phyloP scores from a whole-genome alignment of 208 protist genomes.

The Trypanosoma grayi region DNA sequence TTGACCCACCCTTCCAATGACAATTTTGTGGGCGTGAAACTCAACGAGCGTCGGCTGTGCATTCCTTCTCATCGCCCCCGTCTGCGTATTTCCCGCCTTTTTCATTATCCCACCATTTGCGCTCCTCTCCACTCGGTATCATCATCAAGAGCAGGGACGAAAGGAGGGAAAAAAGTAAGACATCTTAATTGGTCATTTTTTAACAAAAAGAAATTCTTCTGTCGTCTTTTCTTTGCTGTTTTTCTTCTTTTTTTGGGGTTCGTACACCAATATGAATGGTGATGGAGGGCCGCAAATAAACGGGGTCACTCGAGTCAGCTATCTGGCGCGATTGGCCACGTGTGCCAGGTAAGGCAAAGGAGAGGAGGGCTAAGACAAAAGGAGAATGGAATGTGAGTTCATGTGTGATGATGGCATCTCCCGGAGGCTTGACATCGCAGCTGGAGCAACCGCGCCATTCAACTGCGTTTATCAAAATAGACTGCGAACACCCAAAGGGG shows the following conservation, averaged over 20 bases:
- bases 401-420: conserved; percentile 26
- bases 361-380: background rate
- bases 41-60: too few species aligned
- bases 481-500: conserved; percentile 16
- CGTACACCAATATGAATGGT: background rate
- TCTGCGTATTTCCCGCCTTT: too few species aligned
- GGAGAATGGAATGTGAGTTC: conserved; percentile 25
- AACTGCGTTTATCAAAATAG: conserved; percentile 20
- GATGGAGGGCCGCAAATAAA: background rate
- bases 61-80: too few species aligned
- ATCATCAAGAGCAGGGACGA: too few species aligned
- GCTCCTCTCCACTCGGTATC: too few species aligned
- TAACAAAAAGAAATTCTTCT: too few species aligned
- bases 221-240: too few species aligned
- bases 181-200: too few species aligned
- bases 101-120: too few species aligned
- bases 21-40: too few species aligned
- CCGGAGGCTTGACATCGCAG: conserved; percentile 15
- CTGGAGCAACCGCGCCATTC: conserved; percentile 18
- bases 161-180: too few species aligned
- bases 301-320: background rate
- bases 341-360: background rate
- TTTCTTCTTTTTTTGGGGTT: background rate
- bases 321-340: background rate
- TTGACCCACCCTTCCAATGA: too few species aligned